Conservation (phyloP, 176 grass and related monocot genomes). For the Miscanthus lutarioriparius region DNA sequence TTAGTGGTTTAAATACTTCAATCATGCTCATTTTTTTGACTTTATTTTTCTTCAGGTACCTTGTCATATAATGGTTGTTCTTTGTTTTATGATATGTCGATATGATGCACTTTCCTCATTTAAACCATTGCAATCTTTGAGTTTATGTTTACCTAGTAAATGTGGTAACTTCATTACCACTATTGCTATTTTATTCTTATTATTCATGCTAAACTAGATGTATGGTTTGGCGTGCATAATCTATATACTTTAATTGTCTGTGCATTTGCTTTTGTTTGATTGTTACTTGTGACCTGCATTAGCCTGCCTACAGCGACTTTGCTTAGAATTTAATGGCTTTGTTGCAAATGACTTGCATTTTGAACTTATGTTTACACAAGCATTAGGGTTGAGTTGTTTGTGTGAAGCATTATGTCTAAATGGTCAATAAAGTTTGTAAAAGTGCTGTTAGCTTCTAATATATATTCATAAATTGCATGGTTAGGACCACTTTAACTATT, state of each 20-base stretch:
- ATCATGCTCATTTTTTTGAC: not conserved
- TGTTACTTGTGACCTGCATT: not conserved
- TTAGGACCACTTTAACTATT: not conserved
- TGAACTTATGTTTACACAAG: not conserved
- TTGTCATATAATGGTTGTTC: not conserved
- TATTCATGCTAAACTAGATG: not conserved
- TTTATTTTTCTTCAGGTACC: constrained; percentile 1
- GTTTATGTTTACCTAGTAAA: not conserved
- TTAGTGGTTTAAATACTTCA: not conserved
- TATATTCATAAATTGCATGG: not conserved
- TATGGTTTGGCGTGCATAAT: not conserved
- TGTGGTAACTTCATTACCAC: not conserved
- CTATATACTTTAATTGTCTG: not conserved
- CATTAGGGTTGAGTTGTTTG: constrained; percentile 19
- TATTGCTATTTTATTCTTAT: not conserved
- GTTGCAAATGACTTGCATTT: not conserved
- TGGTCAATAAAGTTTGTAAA: constrained; percentile 21
- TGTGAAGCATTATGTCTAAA: constrained; percentile 13
- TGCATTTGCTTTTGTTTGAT: not conserved
- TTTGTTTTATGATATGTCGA: not conserved
- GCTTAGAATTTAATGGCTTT: constrained; percentile 3
- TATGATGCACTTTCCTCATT: not conserved
- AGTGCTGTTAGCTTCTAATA: not conserved
- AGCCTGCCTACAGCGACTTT: not conserved
- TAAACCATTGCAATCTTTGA: not conserved